Evolutionary conservation across 1,284 basidiomycete species (phyloP).

Genomic region (Pyrrhoderma lamaoense): DNA sequence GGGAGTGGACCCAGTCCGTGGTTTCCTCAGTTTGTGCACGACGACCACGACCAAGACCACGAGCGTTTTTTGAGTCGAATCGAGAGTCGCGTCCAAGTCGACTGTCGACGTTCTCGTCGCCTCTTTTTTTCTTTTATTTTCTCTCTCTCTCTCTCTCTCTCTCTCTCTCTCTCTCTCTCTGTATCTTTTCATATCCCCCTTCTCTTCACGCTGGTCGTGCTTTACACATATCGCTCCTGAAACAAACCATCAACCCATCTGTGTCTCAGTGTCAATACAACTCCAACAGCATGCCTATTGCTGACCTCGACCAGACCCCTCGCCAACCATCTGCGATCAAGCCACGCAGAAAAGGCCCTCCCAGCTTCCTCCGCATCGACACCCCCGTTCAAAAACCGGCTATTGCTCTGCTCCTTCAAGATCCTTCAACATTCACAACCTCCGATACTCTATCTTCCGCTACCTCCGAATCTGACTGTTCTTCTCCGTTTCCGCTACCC

Average conservation of each 20-base stretch:
- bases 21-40: no score
- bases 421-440: constrained; percentile 39
- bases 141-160: constrained; percentile 8
- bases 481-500: constrained; percentile 33
- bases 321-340: constrained; percentile 21
- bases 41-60: no score
- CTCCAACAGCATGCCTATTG: constrained; percentile 7
- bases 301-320: constrained; percentile 17
- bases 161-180: neutral
- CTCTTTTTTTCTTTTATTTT: neutral
- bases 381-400: constrained; percentile 41
- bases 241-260: no score
- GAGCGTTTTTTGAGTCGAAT: no score
- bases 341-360: constrained; percentile 49
- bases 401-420: constrained; percentile 42
- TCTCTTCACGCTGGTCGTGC: constrained; percentile 19
- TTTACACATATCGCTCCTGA: neutral
- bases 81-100: no score
- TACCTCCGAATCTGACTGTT: constrained; percentile 43
- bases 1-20: no score
- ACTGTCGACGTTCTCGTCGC: neutral
- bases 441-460: constrained; percentile 41
- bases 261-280: neutral
- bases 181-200: neutral
- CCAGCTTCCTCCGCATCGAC: constrained; percentile 52